phyloP scores from a whole-genome alignment of 2,329 filamentous ascomycete genomes.

The Calonectria fujianensis region DNA sequence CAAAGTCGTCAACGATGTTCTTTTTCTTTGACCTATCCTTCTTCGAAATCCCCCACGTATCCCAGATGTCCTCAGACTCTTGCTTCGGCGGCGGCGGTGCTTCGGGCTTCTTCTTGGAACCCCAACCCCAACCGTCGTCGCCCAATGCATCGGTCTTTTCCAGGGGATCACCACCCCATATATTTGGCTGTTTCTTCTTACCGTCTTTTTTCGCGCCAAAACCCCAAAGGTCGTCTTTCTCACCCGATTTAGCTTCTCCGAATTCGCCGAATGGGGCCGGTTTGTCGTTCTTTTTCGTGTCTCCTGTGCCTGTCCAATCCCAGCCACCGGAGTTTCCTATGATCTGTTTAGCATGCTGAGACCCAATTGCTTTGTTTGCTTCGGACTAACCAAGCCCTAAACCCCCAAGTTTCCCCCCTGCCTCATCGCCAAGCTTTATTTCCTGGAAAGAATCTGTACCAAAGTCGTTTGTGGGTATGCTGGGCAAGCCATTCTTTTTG shows the following conservation, averaged over 20 bases:
- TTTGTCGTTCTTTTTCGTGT: constrained; percentile 71
- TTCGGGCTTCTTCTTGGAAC: constrained; percentile 63
- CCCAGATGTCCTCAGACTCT: constrained; percentile 58
- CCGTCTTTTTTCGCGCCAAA: constrained; percentile 64
- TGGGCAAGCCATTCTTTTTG: constrained; percentile 63
- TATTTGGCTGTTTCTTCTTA: constrained; percentile 63
- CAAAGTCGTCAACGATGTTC: constrained; percentile 52
- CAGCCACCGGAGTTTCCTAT: constrained; percentile 67
- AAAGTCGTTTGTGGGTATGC: constrained; percentile 60
- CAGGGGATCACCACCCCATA: constrained; percentile 61
- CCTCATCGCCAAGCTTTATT: constrained; percentile 78
- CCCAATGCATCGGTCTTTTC: constrained; percentile 57
- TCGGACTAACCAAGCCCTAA: constrained; percentile 71
- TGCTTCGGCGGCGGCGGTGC: constrained; percentile 53
- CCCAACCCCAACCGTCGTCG: constrained; percentile 60
- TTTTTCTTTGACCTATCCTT: constrained; percentile 59
- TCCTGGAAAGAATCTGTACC: constrained; percentile 77
- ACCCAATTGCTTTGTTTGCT: constrained; percentile 68
- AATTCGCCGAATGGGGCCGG: constrained; percentile 69
- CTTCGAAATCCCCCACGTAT: constrained; percentile 57
- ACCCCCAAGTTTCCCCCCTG: constrained; percentile 72
- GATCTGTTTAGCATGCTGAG: constrained; percentile 77
- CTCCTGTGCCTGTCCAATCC: constrained; percentile 62
- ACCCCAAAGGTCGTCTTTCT: constrained; percentile 57
- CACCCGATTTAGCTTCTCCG: constrained; percentile 62